These are phyloP conservation scores for Penicillium odoratum DNA, from an alignment of 495 filamentous ascomycete genomes.

Conservation along the genomic window DNA sequence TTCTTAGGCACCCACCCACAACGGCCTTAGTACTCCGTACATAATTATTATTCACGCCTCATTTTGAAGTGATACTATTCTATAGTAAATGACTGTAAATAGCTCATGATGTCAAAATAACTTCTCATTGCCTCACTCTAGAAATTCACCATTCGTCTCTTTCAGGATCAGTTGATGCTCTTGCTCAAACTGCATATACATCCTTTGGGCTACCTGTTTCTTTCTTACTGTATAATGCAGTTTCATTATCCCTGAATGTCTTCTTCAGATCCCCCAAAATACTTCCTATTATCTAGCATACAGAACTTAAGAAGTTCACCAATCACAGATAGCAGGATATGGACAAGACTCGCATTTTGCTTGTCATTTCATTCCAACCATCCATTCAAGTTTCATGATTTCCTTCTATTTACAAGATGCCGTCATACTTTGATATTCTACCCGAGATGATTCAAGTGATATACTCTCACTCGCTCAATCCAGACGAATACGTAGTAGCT, in stretches of 20 bases:
- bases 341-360: not conserved
- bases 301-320: constrained; percentile 42
- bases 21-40: not conserved
- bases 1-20: not conserved
- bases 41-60: not conserved
- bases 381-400: too few relatives aligned
- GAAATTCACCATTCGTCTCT: constrained; percentile 20
- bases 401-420: not conserved
- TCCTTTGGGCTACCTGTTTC: constrained; percentile 20
- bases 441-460: constrained; percentile 18
- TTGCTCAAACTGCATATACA: constrained; percentile 24
- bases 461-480: constrained; percentile 15
- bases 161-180: constrained; percentile 16
- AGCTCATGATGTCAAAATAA: not conserved
- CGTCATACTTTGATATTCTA: constrained; percentile 16
- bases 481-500: constrained; percentile 21
- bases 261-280: constrained; percentile 35
- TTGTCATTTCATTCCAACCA: not conserved
- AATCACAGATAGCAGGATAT: not conserved
- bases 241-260: constrained; percentile 50
- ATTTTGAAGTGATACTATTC: not conserved
- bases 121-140: not conserved
- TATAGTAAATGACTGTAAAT: not conserved
- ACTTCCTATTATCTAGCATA: not conserved
- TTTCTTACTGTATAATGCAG: constrained; percentile 44